These are phyloP conservation scores for Clitoria ternatea DNA, from an alignment of 306 rosid genomes.

Conservation along the genomic window DNA sequence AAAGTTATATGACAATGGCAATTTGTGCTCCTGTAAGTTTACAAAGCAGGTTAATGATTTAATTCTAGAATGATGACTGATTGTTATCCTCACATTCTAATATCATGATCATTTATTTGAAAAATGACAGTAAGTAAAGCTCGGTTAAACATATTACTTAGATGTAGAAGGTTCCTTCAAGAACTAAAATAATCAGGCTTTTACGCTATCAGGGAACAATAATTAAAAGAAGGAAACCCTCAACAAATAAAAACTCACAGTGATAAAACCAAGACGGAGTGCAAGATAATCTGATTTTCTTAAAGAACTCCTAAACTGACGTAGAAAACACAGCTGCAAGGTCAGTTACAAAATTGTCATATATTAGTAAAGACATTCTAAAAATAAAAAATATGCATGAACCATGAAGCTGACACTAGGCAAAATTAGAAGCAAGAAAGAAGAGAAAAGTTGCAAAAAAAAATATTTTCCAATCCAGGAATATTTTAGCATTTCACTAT, in stretches of 20 bases:
- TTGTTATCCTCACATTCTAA: not conserved
- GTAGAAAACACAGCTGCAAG: conserved; percentile 89
- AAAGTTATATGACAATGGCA: conserved; percentile 77
- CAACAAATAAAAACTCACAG: conserved; percentile 40
- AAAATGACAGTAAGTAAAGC: not conserved
- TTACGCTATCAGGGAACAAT: not conserved
- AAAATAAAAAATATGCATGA: not conserved
- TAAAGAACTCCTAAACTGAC: conserved; percentile 82
- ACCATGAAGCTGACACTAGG: not conserved
- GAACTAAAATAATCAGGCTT: not conserved
- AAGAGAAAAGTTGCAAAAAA: not conserved
- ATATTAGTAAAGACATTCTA: not conserved
- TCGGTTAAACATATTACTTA: not conserved
- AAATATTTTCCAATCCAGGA: not conserved
- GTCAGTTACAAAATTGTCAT: conserved; percentile 24
- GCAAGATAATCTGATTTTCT: conserved; percentile 89
- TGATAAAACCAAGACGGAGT: conserved; percentile 88
- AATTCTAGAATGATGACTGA: not conserved
- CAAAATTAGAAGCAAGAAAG: not conserved
- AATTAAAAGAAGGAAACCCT: not conserved
- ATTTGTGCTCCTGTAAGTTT: conserved; percentile 67
- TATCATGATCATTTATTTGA: not conserved
- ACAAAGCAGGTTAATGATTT: conserved; percentile 20
- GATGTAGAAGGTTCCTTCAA: not conserved
- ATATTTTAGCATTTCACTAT: not conserved